These are phyloP conservation scores for Bipolaris zeicola DNA, from an alignment of 2,329 filamentous ascomycete species.

Conservation along the genomic window DNA sequence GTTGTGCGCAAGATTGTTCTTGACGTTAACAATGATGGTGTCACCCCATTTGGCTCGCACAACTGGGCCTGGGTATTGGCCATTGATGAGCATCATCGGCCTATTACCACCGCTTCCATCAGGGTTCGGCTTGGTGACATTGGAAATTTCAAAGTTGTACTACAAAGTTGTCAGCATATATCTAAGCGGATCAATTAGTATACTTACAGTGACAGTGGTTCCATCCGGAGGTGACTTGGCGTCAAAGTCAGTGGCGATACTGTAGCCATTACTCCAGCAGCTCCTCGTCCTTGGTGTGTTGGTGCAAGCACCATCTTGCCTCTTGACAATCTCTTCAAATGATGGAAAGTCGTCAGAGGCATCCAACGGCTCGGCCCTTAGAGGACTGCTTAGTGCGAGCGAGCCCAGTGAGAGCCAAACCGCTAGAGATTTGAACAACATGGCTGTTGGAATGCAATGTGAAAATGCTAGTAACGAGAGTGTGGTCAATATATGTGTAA, in stretches of 20 bases:
- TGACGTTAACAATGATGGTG: conserved; percentile 48
- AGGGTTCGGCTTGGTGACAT: conserved; percentile 47
- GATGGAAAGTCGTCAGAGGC: conserved; percentile 10
- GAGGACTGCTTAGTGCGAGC: conserved; percentile 35
- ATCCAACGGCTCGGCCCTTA: conserved; percentile 17
- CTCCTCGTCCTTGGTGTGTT: conserved; percentile 48
- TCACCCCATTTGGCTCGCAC: conserved; percentile 48
- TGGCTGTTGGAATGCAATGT: conserved; percentile 19
- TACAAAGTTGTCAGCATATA: conserved; percentile 15
- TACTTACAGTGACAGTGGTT: conserved; percentile 37
- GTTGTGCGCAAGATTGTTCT: conserved; percentile 49
- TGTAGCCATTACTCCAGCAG: conserved; percentile 53
- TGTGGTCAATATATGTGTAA: conserved; percentile 18
- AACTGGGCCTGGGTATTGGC: conserved; percentile 67
- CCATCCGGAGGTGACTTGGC: conserved; percentile 51
- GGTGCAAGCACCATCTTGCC: conserved; percentile 48
- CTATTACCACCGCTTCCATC: conserved; percentile 47
- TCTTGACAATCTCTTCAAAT: conserved; percentile 29
- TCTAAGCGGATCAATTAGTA: background rate
- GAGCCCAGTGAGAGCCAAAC: conserved; percentile 36
- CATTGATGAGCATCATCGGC: conserved; percentile 53
- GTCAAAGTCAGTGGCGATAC: conserved; percentile 54
- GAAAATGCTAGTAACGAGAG: conserved; percentile 6
- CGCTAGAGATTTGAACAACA: conserved; percentile 34
- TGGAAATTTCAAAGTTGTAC: conserved; percentile 51